phyloP scores from a whole-genome alignment of 345 rosid genomes.

The Populus simonii region DNA sequence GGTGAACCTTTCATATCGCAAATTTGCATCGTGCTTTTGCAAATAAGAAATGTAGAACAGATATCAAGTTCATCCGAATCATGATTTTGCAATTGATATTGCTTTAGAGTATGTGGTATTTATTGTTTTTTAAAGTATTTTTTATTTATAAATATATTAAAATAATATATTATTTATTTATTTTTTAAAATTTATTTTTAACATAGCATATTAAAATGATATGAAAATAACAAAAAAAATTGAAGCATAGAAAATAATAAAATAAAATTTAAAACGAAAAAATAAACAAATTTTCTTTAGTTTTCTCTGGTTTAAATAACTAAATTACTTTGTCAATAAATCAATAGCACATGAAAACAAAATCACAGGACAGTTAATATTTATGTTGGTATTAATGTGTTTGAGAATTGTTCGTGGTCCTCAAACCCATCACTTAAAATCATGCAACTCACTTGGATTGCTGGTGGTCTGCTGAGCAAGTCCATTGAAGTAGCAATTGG shows the following conservation, averaged over 20 bases:
- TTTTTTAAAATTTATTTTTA: too few species aligned
- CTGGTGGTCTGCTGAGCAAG: slow-evolving; percentile 54
- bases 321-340: neutral
- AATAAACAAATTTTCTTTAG: too few species aligned
- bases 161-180: too few species aligned
- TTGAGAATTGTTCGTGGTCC: neutral
- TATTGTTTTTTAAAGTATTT: too few species aligned
- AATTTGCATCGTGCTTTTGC: neutral
- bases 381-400: neutral
- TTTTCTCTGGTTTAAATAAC: neutral
- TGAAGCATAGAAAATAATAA: too few species aligned
- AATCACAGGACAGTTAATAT: neutral
- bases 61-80: neutral
- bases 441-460: slow-evolving; percentile 58
- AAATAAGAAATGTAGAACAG: neutral
- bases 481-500: slow-evolving; percentile 69
- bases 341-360: too few species aligned
- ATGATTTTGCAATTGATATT: neutral
- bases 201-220: too few species aligned
- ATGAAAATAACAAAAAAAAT: too few species aligned
- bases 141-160: too few species aligned
- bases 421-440: neutral
- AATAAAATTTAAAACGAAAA: too few species aligned
- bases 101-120: too few species aligned
- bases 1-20: neutral